phyloP scores from a whole-genome alignment of 2,329 filamentous ascomycete species.

The Fusarium sp. region DNA sequence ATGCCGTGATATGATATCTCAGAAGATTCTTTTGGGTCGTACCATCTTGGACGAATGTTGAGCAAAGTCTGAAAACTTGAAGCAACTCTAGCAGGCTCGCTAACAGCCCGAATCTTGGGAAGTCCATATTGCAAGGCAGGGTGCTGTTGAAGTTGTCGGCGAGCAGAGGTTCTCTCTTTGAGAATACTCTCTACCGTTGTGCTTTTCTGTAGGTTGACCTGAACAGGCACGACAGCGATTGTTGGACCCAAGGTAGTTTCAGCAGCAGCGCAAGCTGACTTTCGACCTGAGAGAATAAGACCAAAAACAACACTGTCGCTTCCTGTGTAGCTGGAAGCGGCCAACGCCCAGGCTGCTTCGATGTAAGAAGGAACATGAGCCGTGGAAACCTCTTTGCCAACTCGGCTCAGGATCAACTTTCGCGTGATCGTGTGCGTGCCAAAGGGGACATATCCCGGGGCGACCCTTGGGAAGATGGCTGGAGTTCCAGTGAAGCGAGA shows the following conservation, averaged over 20 bases:
- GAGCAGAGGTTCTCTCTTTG: background rate
- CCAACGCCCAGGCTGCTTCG: conserved; percentile 11
- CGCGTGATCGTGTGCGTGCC: background rate
- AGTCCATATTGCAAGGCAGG: background rate
- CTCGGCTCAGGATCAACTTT: background rate
- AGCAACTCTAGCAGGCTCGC: background rate
- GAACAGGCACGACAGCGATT: conserved; percentile 9
- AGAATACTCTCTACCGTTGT: conserved; percentile 7
- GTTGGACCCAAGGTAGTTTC: conserved; percentile 15
- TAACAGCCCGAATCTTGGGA: background rate
- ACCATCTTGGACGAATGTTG: conserved; percentile 1
- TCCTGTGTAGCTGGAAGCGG: conserved; percentile 6
- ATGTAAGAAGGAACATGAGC: conserved; percentile 1
- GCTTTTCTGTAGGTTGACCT: conserved; percentile 3
- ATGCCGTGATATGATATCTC: background rate
- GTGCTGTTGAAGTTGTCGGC: background rate
- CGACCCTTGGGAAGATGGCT: conserved; percentile 5
- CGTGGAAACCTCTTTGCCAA: background rate
- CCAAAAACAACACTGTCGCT: conserved; percentile 6
- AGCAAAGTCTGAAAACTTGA: background rate
- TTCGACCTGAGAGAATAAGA: conserved; percentile 12
- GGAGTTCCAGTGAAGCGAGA: conserved; percentile 9
- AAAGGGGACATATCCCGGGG: conserved; percentile 2
- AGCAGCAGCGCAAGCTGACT: conserved; percentile 3
- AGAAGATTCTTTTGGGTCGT: background rate